Conservation (phyloP, 495 filamentous ascomycete species). For the Penicillium ochrochloron region DNA sequence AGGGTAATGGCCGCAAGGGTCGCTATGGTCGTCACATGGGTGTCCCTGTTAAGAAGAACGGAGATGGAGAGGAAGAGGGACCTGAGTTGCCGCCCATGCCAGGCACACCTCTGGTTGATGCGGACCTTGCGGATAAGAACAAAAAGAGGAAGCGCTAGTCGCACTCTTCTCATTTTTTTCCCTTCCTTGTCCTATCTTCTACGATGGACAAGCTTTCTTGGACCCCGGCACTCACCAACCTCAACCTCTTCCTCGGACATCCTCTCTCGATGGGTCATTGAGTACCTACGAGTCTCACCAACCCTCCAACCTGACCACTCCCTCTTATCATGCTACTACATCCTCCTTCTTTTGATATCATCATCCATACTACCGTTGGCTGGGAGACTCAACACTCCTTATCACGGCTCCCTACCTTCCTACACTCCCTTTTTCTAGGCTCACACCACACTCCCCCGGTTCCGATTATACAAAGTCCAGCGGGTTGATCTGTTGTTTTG, state of each 20-base stretch:
- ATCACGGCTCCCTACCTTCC: constrained; percentile 16
- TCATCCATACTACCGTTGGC: background rate
- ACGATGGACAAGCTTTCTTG: background rate
- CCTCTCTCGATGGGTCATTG: constrained; percentile 1
- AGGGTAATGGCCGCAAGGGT: constrained; percentile 95
- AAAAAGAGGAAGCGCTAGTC: constrained; percentile 74
- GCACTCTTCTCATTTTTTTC: constrained; percentile 1
- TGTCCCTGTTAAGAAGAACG: constrained; percentile 78
- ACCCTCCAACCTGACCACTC: constrained; percentile 7
- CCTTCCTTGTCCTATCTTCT: background rate
- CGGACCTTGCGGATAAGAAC: constrained; percentile 58
- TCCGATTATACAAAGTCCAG: constrained; percentile 36
- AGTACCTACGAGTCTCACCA: constrained; percentile 8
- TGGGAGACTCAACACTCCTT: constrained; percentile 30
- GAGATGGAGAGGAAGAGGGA: constrained; percentile 37
- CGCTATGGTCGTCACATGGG: constrained; percentile 96
- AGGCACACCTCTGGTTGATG: constrained; percentile 38
- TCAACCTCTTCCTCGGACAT: constrained; percentile 1
- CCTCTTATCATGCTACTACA: constrained; percentile 2
- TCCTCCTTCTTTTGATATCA: constrained; percentile 26
- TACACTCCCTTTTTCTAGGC: constrained; percentile 29
- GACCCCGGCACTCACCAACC: background rate
- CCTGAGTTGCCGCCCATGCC: constrained; percentile 40
- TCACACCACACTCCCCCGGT: constrained; percentile 22
- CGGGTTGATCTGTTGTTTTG: constrained; percentile 33